Evolutionary conservation across 148 eudicot genomes (phyloP), one percentile per base, ranked within the genome.

Genomic region (Rhododendron mucronatum): DNA sequence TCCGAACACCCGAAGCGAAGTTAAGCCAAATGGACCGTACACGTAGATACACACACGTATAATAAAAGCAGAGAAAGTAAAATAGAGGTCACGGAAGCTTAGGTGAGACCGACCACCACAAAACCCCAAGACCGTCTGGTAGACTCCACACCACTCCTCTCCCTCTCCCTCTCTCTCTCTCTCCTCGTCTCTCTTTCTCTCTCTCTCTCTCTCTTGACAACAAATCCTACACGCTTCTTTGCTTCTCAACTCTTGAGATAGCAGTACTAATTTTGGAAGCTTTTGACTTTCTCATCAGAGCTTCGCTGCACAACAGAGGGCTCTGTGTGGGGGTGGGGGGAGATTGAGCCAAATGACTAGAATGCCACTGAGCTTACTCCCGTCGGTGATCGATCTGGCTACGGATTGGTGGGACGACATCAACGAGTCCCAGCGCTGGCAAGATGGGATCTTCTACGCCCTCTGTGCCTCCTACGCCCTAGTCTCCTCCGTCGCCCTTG

Each of bases 401-500:
- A 71, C 65, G 21, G 83, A 82, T 57, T 95, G 95, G 98, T 95
- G 99, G 99, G 92, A 91, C 44, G 88, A 90, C 80, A 88, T 96
- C 51, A 94, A 96, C 81, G 94, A 91, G 16, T 96, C 99, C 10
- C 78, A 59, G 79, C 78, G 44, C 13, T 96, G 99, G 99, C 99
- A 96, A 88, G 96, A 95, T 89, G 98, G 93, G 47, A 89, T 94
- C 75, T 96, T 95, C 84, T 94, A 85, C 90, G 80, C 95, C 63
- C 94, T 96, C 50, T 93, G 90, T 88, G 93, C 92, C 61, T 87
- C 92, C 69, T 96, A 92, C 84, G 94, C 94, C 85, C 91, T 92
- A 79, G 96, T 95, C 71, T 96, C 99, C 51, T 78, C 86, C 83
- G 90, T 90, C 78, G 99, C 98, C 63, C 83, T 96, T 91, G 99